A percentile compares a stretch with the other conserved stretches of the same genome.
Evolutionary conservation across 257 asterid species (phyloP).

Genomic region (Lithospermum erythrorhizon): DNA sequence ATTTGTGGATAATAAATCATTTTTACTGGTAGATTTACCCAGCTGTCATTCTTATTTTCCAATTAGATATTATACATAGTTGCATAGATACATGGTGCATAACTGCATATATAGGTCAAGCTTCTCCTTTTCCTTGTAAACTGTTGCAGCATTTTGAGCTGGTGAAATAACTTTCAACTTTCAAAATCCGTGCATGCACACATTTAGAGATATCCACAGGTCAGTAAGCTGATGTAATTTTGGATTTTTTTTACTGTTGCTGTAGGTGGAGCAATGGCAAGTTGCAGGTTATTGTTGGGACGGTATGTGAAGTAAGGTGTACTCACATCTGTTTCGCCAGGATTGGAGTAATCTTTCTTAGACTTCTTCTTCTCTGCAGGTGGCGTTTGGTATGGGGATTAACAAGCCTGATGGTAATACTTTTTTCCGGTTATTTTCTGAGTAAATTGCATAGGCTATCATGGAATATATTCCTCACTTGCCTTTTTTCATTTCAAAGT

Average conservation of each 20-base stretch:
- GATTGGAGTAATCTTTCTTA: constrained; percentile 4
- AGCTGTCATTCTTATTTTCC: too few relatives aligned
- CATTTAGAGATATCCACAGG: background rate
- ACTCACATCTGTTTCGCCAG: constrained; percentile 1
- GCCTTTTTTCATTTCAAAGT: background rate
- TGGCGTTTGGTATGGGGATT: constrained; percentile 99
- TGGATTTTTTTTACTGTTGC: constrained; percentile 16
- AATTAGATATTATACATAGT: too few relatives aligned
- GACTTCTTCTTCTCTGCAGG: constrained; percentile 35
- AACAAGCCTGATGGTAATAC: constrained; percentile 93
- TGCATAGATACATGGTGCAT: too few relatives aligned
- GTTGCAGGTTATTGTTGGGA: constrained; percentile 95
- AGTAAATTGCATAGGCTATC: background rate
- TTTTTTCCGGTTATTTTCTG: constrained; percentile 10
- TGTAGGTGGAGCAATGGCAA: constrained; percentile 88
- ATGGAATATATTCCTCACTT: background rate
- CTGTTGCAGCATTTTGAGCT: background rate
- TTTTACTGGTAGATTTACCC: too few relatives aligned
- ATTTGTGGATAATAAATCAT: too few relatives aligned
- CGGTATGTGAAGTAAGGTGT: constrained; percentile 41
- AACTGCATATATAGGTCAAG: too few relatives aligned
- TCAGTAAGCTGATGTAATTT: constrained; percentile 6
- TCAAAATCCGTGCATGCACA: background rate
- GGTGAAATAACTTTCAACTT: background rate
- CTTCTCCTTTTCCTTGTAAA: background rate